Percentiles rank a stretch among this genome's conserved stretches.
These are phyloP conservation scores for Trichoderma reesei DNA, from an alignment of 495 filamentous ascomycete genomes.

Conservation along the genomic window DNA sequence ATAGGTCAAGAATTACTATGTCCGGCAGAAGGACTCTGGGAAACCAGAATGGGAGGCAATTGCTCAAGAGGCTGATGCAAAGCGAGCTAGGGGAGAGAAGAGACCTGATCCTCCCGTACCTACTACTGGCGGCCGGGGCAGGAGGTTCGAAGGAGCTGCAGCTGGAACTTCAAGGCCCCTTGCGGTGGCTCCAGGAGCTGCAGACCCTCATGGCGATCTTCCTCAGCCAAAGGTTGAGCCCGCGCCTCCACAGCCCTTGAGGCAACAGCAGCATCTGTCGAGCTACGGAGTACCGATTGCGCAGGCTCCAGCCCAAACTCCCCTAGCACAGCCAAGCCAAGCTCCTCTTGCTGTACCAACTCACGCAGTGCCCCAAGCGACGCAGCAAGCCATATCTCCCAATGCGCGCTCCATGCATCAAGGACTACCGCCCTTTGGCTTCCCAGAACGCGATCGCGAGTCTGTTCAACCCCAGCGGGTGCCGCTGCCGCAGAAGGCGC, in stretches of 20 bases:
- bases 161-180: constrained; percentile 45
- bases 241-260: background rate
- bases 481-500: constrained; percentile 18
- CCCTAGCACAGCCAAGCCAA: constrained; percentile 18
- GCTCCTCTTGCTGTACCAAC: constrained; percentile 16
- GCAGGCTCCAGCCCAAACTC: constrained; percentile 18
- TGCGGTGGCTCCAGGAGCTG: constrained; percentile 46
- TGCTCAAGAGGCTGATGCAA: constrained; percentile 60
- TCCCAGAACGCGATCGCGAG: constrained; percentile 23
- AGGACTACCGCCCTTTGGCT: constrained; percentile 24
- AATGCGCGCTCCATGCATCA: constrained; percentile 26
- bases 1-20: constrained; percentile 89
- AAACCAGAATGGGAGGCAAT: constrained; percentile 60
- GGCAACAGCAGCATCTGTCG: constrained; percentile 11
- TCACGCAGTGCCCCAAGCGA: constrained; percentile 15
- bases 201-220: constrained; percentile 47
- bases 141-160: constrained; percentile 41
- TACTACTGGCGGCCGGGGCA: constrained; percentile 35
- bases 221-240: constrained; percentile 37
- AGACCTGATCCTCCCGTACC: constrained; percentile 58
- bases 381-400: constrained; percentile 31
- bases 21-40: constrained; percentile 56
- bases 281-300: constrained; percentile 9
- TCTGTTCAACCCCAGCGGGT: constrained; percentile 14
- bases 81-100: constrained; percentile 59